These are phyloP conservation scores for Jamesozyma piceae DNA, from an alignment of 805 yeast genomes.

Conservation along the genomic window DNA sequence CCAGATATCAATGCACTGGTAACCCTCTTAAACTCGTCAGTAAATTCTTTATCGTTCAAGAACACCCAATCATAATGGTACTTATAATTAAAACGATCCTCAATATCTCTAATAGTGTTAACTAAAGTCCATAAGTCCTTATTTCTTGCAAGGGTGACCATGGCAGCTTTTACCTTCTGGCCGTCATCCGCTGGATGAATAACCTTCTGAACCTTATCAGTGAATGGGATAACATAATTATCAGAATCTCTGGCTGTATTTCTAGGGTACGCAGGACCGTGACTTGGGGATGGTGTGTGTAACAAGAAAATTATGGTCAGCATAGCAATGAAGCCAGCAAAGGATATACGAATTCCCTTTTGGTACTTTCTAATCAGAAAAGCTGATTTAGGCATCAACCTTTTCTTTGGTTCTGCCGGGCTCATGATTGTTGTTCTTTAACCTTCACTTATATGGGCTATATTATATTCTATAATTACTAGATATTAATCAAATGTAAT, in stretches of 20 bases:
- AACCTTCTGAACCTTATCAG: constrained; percentile 26
- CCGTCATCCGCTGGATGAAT: constrained; percentile 28
- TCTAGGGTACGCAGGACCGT: neutral
- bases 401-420: constrained; percentile 14
- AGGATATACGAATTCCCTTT: constrained; percentile 20
- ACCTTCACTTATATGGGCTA: no score
- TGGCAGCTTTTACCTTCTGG: constrained; percentile 48
- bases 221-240: constrained; percentile 20
- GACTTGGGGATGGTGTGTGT: constrained; percentile 5
- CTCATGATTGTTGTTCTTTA: no score
- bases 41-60: constrained; percentile 59
- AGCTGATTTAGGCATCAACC: constrained; percentile 27
- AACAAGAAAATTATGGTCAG: constrained; percentile 14
- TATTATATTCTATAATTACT: no score
- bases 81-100: constrained; percentile 53
- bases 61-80: constrained; percentile 74
- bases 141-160: constrained; percentile 64
- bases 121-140: constrained; percentile 49
- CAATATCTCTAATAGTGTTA: constrained; percentile 51
- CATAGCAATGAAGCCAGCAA: constrained; percentile 17
- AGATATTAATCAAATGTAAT: no score
- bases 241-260: constrained; percentile 2
- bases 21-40: constrained; percentile 42
- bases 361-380: constrained; percentile 23
- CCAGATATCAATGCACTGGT: constrained; percentile 51